A percentile compares a stretch with the other conserved stretches of the same genome.
phyloP scores from a whole-genome alignment of 805 yeast genomes.

The Saccharomycopsis selenospora region DNA sequence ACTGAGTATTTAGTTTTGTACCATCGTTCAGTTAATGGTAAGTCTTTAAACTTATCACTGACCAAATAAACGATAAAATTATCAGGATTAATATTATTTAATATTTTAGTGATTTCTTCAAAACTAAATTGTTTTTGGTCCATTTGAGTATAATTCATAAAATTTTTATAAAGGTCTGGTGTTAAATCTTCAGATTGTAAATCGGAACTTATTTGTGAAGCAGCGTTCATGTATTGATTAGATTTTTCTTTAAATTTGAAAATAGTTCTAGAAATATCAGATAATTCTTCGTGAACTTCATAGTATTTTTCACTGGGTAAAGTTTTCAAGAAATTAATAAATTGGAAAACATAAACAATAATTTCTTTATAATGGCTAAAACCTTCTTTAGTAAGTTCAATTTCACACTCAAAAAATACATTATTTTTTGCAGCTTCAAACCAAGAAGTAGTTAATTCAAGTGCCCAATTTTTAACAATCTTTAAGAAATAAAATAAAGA shows the following conservation, averaged over 20 bases:
- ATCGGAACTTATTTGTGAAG: conserved; percentile 54
- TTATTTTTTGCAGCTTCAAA: conserved; percentile 58
- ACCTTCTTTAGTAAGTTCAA: conserved; percentile 75
- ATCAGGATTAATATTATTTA: conserved; percentile 42
- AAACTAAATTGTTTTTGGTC: conserved; percentile 47
- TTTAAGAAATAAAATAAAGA: conserved; percentile 69
- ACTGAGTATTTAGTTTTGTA: conserved; percentile 77
- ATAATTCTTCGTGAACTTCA: conserved; percentile 71
- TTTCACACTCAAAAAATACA: conserved; percentile 58
- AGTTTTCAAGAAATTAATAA: conserved; percentile 43
- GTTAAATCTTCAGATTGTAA: conserved; percentile 39
- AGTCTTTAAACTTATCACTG: conserved; percentile 41
- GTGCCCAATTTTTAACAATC: conserved; percentile 63
- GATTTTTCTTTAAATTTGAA: conserved; percentile 79
- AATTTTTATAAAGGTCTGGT: conserved; percentile 2
- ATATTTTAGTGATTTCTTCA: conserved; percentile 46
- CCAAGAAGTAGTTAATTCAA: conserved; percentile 67
- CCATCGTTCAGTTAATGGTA: conserved; percentile 64
- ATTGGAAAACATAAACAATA: conserved; percentile 57
- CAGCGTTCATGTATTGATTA: conserved; percentile 58
- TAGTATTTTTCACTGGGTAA: conserved; percentile 56
- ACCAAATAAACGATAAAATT: conserved; percentile 57
- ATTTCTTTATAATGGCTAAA: conserved; percentile 55
- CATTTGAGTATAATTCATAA: conserved; percentile 5
- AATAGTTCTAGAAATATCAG: conserved; percentile 55